Evolutionary conservation across 495 filamentous ascomycete species (phyloP).

Genomic region (Daldinia loculata): DNA sequence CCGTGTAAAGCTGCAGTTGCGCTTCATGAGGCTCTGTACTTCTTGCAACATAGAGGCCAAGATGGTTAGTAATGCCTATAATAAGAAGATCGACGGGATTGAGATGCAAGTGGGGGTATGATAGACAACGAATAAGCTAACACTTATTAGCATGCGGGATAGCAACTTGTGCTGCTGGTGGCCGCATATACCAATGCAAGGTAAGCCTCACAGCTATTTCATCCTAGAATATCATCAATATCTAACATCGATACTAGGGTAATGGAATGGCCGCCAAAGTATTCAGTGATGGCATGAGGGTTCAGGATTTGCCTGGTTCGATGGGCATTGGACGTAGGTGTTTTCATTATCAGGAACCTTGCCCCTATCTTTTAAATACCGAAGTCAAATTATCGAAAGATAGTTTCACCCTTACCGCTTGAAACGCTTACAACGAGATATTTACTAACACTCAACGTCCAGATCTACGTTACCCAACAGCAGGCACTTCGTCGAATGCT

Average conservation of each 20-base stretch:
- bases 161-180: conserved; percentile 74
- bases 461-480: conserved; percentile 82
- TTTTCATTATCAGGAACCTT: neutral
- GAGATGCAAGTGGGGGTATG: neutral
- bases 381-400: neutral
- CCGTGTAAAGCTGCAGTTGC: conserved; percentile 24
- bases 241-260: conserved; percentile 48
- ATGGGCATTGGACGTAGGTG: conserved; percentile 75
- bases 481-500: conserved; percentile 76
- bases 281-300: conserved; percentile 74
- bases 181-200: conserved; percentile 85
- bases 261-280: conserved; percentile 87
- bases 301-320: conserved; percentile 78
- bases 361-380: neutral
- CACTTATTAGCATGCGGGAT: conserved; percentile 69
- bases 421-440: neutral
- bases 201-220: neutral
- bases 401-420: neutral
- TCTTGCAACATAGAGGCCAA: conserved; percentile 81
- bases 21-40: conserved; percentile 72
- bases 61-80: conserved; percentile 60
- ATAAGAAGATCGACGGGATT: neutral
- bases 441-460: neutral
- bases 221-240: neutral
- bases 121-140: neutral